Evolutionary conservation across 2,329 filamentous ascomycete genomes (phyloP).

Genomic region (Gnomoniopsis sp.): DNA sequence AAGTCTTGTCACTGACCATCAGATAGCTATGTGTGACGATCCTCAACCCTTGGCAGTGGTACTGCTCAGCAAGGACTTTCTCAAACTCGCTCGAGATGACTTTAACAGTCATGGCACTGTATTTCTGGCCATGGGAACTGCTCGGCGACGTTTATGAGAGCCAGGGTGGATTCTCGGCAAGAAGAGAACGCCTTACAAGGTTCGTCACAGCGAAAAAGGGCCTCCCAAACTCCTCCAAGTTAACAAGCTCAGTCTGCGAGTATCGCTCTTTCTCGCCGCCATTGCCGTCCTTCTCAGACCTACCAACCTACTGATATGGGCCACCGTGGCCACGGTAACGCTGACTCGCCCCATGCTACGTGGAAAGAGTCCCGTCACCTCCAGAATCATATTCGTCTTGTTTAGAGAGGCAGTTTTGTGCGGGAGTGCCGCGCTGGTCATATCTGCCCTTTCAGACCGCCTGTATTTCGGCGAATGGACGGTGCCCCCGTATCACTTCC

Average conservation of each 20-base stretch:
- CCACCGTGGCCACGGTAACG: slow-evolving; percentile 51
- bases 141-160: slow-evolving; percentile 38
- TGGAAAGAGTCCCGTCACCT: slow-evolving; percentile 37
- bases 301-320: slow-evolving; percentile 87
- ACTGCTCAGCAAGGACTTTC: slow-evolving; percentile 86
- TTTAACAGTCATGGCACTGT: slow-evolving; percentile 74
- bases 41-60: slow-evolving; percentile 92
- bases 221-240: neutral
- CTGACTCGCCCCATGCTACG: slow-evolving; percentile 40
- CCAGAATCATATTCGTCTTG: slow-evolving; percentile 48
- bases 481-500: slow-evolving; percentile 81
- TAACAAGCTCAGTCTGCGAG: slow-evolving; percentile 43
- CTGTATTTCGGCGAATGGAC: slow-evolving; percentile 83
- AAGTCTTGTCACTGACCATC: slow-evolving; percentile 2
- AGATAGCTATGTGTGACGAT: slow-evolving; percentile 65
- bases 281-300: slow-evolving; percentile 82
- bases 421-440: slow-evolving; percentile 54
- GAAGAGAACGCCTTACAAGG: slow-evolving; percentile 21
- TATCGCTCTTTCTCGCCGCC: slow-evolving; percentile 72
- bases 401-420: slow-evolving; percentile 63
- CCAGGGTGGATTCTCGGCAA: slow-evolving; percentile 8
- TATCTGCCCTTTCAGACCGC: slow-evolving; percentile 68
- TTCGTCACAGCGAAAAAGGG: neutral
- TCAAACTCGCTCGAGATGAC: slow-evolving; percentile 94
- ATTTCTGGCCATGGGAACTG: slow-evolving; percentile 83